phyloP scores from a whole-genome alignment of 768 basidiomycete species.

The Kwoniella pini region DNA sequence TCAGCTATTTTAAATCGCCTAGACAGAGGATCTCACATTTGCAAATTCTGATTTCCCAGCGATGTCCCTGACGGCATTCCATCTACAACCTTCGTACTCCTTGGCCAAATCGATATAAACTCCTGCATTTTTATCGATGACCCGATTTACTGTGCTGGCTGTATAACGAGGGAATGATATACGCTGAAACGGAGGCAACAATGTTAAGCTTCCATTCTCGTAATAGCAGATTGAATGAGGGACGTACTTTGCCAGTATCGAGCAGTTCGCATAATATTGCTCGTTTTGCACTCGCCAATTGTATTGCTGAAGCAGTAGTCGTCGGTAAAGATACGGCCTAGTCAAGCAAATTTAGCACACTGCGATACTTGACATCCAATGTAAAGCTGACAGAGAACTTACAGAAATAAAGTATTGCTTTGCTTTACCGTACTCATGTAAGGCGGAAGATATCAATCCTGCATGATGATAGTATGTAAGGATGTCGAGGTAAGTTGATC shows the following conservation, averaged over 20 bases:
- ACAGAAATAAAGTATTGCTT: slow-evolving; percentile 33
- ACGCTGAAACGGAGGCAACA: slow-evolving; percentile 4
- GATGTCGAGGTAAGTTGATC: slow-evolving; percentile 39
- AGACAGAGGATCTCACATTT: slow-evolving; percentile 22
- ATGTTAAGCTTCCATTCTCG: neutral
- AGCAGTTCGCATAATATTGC: slow-evolving; percentile 45
- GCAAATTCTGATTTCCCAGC: slow-evolving; percentile 22
- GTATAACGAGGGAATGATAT: slow-evolving; percentile 36
- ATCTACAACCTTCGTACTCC: slow-evolving; percentile 33
- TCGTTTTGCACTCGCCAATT: slow-evolving; percentile 39
- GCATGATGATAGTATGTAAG: slow-evolving; percentile 48
- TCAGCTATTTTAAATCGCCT: no score
- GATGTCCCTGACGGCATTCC: slow-evolving; percentile 27
- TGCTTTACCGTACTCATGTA: slow-evolving; percentile 24
- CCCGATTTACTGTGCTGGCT: slow-evolving; percentile 24
- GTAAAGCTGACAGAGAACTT: neutral
- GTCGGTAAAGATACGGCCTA: slow-evolving; percentile 44
- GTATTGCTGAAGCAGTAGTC: slow-evolving; percentile 39
- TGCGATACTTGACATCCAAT: no score
- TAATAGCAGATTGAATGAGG: no score
- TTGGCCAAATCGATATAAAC: slow-evolving; percentile 37
- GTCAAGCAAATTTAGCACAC: neutral
- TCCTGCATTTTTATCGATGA: slow-evolving; percentile 30
- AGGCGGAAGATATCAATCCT: slow-evolving; percentile 38
- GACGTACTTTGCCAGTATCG: slow-evolving; percentile 41